Evolutionary conservation across 257 asterid species (phyloP), one percentile per base, ranked within the genome.

Genomic region (Lantana camara): DNA sequence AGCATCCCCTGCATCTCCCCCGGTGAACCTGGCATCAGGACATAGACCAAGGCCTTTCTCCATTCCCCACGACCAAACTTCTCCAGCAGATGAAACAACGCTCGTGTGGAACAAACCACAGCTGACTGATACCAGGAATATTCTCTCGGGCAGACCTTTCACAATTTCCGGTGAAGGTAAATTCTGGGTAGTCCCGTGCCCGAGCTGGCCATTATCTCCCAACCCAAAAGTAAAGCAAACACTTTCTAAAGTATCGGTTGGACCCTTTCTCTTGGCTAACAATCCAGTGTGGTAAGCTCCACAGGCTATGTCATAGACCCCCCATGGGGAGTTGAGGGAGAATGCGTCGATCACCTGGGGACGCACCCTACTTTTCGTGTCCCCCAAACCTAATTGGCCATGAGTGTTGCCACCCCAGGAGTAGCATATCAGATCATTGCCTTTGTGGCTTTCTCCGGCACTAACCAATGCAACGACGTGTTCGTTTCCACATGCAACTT

Each of bases 61-160:
- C 98, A 92, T 92, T 52, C 98, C 98, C 97, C 98, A 92, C 30
- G 95, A 89, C 97, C 96, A 91, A 23, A 89, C 86, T 37, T 89
- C 90, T 21, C 96, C 97, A 23, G 78, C 81, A 41, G 98, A 89
- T 0, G 97, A 83, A 56, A 82, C 92, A 14, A 82, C 80, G 23
- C 97, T 86, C 20, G 97, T 86, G 77, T 89, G 96, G 66, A 89
- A 92, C 45, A 92, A 80, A 24, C 98, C 98, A 50, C 98, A 92
- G 68, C 78, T 91, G 45, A 92, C 74, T 4, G 98, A 89, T 52
- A 77, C 74, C 12, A 89, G 78, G 77, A 78, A 81, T 0, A 75
- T 57, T 47, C 73, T 74, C 55, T 71, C 41, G 0, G 95, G 97
- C 80, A 92, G 58, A 41, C 63, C 85, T 19, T 21, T 66, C 13